Percentiles rank a stretch among this genome's conserved stretches.
phyloP scores from a whole-genome alignment of 1,139 yeast species.

The Diutina catenulata region DNA sequence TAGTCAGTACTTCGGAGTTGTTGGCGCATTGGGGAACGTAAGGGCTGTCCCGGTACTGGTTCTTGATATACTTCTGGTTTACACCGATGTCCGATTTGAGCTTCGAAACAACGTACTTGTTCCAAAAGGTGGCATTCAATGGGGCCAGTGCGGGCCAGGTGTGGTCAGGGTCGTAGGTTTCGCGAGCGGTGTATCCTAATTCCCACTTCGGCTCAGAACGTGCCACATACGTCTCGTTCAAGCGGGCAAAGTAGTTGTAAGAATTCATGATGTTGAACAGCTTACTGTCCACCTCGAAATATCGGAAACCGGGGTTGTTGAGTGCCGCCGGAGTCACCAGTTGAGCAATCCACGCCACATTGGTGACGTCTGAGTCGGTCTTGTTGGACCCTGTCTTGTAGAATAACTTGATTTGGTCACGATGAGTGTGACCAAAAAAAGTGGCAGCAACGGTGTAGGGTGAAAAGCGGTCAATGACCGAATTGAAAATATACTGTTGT shows the following conservation, averaged over 20 bases:
- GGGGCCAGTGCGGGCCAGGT: slow-evolving; percentile 43
- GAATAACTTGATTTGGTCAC: slow-evolving; percentile 52
- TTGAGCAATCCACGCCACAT: slow-evolving; percentile 56
- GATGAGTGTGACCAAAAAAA: slow-evolving; percentile 65
- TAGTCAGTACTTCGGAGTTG: slow-evolving; percentile 16
- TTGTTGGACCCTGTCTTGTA: slow-evolving; percentile 33
- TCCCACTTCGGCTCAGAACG: slow-evolving; percentile 44
- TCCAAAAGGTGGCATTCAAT: slow-evolving; percentile 51
- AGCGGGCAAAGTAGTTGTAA: slow-evolving; percentile 40
- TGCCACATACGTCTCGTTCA: slow-evolving; percentile 39
- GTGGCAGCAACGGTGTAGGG: slow-evolving; percentile 59
- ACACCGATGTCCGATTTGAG: slow-evolving; percentile 23
- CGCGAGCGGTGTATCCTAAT: slow-evolving; percentile 44
- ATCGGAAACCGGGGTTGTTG: slow-evolving; percentile 61
- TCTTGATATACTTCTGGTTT: slow-evolving; percentile 35
- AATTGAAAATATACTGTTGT: slow-evolving; percentile 43
- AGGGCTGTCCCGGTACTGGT: slow-evolving; percentile 43
- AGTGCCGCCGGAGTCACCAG: slow-evolving; percentile 52
- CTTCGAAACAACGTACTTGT: slow-evolving; percentile 24
- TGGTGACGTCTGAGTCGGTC: slow-evolving; percentile 27
- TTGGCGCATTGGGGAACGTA: slow-evolving; percentile 33
- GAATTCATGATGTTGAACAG: slow-evolving; percentile 54
- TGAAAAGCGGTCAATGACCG: slow-evolving; percentile 53
- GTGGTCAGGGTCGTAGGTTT: slow-evolving; percentile 29
- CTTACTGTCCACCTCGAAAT: slow-evolving; percentile 53